Evolutionary conservation across 164 flowering plant genomes (phyloP).

Genomic region (Piper longum): DNA sequence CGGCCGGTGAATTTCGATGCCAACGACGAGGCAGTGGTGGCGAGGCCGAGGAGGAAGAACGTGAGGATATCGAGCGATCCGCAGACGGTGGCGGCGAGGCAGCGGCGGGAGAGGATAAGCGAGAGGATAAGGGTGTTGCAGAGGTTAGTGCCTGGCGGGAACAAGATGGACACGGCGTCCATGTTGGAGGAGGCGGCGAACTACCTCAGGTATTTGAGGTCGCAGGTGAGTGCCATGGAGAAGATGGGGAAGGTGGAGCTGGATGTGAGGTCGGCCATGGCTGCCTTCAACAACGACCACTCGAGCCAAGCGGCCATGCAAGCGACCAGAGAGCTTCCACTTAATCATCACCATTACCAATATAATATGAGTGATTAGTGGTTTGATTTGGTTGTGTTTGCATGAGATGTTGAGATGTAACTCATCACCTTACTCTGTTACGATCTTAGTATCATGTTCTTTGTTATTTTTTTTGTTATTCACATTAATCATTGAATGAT

Average conservation of each 20-base stretch:
- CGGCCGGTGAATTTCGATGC: conserved; percentile 64
- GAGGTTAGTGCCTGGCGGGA: conserved; percentile 83
- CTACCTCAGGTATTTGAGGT: conserved; percentile 77
- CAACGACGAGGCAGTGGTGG: conserved; percentile 30
- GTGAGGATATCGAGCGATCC: conserved; percentile 83
- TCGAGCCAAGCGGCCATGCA: conserved; percentile 32
- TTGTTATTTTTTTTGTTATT: not conserved
- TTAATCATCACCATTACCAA: too few species aligned
- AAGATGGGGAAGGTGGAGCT: conserved; percentile 31
- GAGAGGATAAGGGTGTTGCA: conserved; percentile 86
- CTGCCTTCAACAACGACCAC: conserved; percentile 26
- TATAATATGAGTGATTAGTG: too few species aligned
- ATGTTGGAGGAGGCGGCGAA: conserved; percentile 99
- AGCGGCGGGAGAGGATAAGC: conserved; percentile 85
- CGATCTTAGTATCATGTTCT: not conserved
- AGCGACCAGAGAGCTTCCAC: not conserved
- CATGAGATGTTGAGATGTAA: too few species aligned
- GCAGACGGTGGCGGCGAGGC: conserved; percentile 94
- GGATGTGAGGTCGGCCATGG: conserved; percentile 16
- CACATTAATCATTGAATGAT: not conserved
- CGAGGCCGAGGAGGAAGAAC: conserved; percentile 84
- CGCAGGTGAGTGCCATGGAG: conserved; percentile 68
- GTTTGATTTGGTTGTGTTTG: too few species aligned
- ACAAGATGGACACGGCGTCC: conserved; percentile 96
- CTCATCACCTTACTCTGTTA: not conserved